Evolutionary conservation across 2,329 filamentous ascomycete species (phyloP).

Genomic region (Leptosphaerulina australis): DNA sequence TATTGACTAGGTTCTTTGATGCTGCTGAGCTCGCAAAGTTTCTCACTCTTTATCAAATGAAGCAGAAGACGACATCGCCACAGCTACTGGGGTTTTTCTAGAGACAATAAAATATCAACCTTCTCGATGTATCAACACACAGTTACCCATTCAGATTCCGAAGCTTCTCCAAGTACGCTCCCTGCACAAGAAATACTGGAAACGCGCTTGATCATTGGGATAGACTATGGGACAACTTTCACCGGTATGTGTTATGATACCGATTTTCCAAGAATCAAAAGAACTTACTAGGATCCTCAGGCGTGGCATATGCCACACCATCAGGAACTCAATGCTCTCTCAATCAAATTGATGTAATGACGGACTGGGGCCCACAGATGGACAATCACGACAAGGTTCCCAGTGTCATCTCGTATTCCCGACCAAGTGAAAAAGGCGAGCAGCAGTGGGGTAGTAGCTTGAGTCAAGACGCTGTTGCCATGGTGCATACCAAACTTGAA

Average conservation of each 20-base stretch:
- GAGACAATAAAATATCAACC: no score
- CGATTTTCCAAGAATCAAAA: neutral
- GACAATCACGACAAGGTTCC: constrained; percentile 35
- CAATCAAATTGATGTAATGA: constrained; percentile 31
- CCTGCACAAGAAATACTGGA: constrained; percentile 1
- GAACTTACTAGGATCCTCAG: constrained; percentile 9
- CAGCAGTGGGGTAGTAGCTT: constrained; percentile 35
- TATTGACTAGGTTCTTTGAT: no score
- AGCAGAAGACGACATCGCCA: no score
- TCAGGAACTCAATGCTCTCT: constrained; percentile 16
- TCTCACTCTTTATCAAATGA: no score
- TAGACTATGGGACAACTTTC: constrained; percentile 33
- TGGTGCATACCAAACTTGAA: constrained; percentile 43
- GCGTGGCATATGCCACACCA: constrained; percentile 21
- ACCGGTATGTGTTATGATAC: constrained; percentile 12
- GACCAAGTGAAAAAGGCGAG: constrained; percentile 6
- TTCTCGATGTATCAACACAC: no score
- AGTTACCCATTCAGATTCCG: no score
- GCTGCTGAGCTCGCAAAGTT: no score
- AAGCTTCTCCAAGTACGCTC: no score
- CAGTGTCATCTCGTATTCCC: constrained; percentile 39
- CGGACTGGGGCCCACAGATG: constrained; percentile 33
- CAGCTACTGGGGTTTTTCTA: no score
- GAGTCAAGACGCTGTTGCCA: constrained; percentile 29
- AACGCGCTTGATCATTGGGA: constrained; percentile 23